Evolutionary conservation across 2,329 filamentous ascomycete genomes (phyloP).

Genomic region (Ascochyta clinopodiicola): DNA sequence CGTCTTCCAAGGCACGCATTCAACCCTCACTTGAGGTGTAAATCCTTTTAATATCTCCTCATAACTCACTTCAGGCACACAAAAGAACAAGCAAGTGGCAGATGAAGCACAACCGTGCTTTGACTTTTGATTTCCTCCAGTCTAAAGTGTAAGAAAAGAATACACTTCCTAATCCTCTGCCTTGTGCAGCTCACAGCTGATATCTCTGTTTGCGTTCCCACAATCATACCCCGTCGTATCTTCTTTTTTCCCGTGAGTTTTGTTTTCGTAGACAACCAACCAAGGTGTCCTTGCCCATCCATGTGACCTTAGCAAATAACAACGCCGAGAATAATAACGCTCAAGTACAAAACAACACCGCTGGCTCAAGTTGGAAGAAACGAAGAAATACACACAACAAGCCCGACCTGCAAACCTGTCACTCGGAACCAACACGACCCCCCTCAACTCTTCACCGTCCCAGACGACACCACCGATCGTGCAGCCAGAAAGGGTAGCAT

Average conservation of each 20-base stretch:
- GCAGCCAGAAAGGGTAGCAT: background rate
- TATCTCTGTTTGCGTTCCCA: no score
- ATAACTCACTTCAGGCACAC: background rate
- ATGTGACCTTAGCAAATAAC: background rate
- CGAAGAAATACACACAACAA: slow-evolving; percentile 3
- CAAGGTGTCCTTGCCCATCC: background rate
- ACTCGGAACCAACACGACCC: background rate
- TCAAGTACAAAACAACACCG: background rate
- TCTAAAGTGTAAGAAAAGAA: no score
- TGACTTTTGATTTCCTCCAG: background rate
- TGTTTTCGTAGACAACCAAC: background rate
- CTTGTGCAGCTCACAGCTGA: no score
- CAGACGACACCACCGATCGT: background rate
- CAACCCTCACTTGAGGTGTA: no score
- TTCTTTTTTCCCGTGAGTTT: slow-evolving; percentile 9
- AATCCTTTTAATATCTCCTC: no score
- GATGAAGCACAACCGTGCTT: slow-evolving; percentile 6
- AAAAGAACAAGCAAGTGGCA: background rate
- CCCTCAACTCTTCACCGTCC: background rate
- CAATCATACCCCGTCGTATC: no score
- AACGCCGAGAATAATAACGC: background rate
- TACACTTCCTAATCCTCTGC: no score
- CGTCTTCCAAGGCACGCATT: no score
- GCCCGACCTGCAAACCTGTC: slow-evolving; percentile 10
- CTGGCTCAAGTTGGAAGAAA: background rate